Evolutionary conservation across 139 green algal species (phyloP).

Genomic region (Ulvella scutata): DNA sequence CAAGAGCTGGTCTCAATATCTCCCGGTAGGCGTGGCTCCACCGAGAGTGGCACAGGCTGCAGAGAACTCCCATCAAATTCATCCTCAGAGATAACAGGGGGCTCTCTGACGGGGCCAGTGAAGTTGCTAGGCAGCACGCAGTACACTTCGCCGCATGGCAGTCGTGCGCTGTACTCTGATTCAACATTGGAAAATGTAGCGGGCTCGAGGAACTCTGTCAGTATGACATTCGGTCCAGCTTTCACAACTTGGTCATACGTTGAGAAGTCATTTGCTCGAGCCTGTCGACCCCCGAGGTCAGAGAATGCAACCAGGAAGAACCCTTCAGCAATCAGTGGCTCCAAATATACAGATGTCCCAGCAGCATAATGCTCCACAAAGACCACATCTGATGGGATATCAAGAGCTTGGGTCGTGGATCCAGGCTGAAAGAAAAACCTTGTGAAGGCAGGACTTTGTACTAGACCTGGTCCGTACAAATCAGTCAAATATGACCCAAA

Average conservation of each 20-base stretch:
- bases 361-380: neutral
- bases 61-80: too few species aligned
- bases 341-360: neutral
- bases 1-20: too few species aligned
- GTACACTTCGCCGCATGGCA: neutral
- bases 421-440: neutral
- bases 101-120: too few species aligned
- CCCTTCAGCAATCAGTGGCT: neutral
- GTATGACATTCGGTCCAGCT: neutral
- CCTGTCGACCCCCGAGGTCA: neutral
- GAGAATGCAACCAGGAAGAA: neutral
- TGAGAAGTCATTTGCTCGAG: neutral
- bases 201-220: neutral
- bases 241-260: neutral
- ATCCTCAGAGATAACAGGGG: too few species aligned
- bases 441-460: neutral
- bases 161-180: neutral
- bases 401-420: neutral
- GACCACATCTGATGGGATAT: neutral
- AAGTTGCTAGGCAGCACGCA: neutral
- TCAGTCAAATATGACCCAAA: neutral
- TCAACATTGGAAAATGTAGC: neutral
- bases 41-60: too few species aligned
- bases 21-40: too few species aligned
- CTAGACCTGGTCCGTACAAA: neutral